phyloP scores from a whole-genome alignment of 805 yeast genomes.

The Wickerhamomyces bisporus region DNA sequence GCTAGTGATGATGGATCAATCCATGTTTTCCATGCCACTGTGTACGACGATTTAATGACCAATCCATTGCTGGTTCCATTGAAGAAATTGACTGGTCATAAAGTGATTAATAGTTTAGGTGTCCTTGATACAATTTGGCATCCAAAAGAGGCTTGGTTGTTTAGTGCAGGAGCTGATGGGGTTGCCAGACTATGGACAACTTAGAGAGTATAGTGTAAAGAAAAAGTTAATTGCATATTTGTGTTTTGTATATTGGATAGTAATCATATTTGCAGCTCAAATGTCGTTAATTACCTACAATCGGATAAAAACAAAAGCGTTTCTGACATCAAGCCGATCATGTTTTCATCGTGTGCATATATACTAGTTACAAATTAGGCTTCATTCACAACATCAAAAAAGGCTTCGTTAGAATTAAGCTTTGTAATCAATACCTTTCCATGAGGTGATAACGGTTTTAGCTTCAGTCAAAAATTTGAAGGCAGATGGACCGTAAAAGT shows the following conservation, averaged over 20 bases:
- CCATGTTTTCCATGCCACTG: constrained; percentile 95
- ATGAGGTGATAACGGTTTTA: constrained; percentile 67
- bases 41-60: constrained; percentile 91
- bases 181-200: constrained; percentile 96
- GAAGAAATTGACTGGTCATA: constrained; percentile 90
- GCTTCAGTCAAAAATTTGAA: constrained; percentile 68
- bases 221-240: background rate
- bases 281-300: too few species aligned
- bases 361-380: too few species aligned
- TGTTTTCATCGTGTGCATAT: too few species aligned
- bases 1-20: constrained; percentile 92
- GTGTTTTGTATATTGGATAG: background rate
- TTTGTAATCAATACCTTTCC: constrained; percentile 38
- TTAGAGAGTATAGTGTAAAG: constrained; percentile 20
- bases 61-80: constrained; percentile 94
- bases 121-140: constrained; percentile 90
- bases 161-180: constrained; percentile 96
- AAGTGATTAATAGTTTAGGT: constrained; percentile 73
- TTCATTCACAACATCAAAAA: background rate
- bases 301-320: background rate
- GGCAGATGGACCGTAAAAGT: constrained; percentile 76
- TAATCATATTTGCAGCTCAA: too few species aligned
- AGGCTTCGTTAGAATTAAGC: background rate
- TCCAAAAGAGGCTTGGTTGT: constrained; percentile 97
- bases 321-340: background rate